Conservation (phyloP, 495 filamentous ascomycete genomes). For the Hyaloscypha finlandica region DNA sequence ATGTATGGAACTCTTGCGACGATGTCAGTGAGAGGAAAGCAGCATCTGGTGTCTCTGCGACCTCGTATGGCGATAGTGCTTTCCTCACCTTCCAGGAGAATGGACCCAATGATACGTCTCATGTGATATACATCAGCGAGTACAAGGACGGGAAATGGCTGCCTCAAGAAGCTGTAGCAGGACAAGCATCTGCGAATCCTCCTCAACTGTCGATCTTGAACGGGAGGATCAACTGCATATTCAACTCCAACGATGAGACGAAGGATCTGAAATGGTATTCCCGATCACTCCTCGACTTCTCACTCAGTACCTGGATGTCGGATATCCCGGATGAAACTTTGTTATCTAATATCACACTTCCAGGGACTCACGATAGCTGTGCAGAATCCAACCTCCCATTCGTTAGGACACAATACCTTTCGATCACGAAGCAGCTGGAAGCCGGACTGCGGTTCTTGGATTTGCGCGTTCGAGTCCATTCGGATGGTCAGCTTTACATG, state of each 20-base stretch:
- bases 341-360: slow-evolving; percentile 22
- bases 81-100: slow-evolving; percentile 35
- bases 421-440: slow-evolving; percentile 22
- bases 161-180: slow-evolving; percentile 31
- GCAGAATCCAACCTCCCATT: slow-evolving; percentile 24
- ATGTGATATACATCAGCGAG: slow-evolving; percentile 31
- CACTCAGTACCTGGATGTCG: slow-evolving; percentile 23
- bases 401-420: slow-evolving; percentile 22
- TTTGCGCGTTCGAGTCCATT: slow-evolving; percentile 20
- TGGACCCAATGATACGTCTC: slow-evolving; percentile 21
- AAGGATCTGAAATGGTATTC: slow-evolving; percentile 37
- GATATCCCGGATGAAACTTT: slow-evolving; percentile 23
- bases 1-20: slow-evolving; percentile 30
- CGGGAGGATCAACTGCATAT: slow-evolving; percentile 38
- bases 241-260: slow-evolving; percentile 31
- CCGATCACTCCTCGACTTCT: slow-evolving; percentile 29
- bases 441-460: slow-evolving; percentile 25
- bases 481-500: slow-evolving; percentile 27
- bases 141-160: slow-evolving; percentile 32
- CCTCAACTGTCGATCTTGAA: slow-evolving; percentile 37
- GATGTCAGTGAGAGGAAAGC: slow-evolving; percentile 35
- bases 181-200: slow-evolving; percentile 29
- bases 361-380: slow-evolving; percentile 27
- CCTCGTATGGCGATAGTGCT: slow-evolving; percentile 35
- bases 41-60: slow-evolving; percentile 33